Evolutionary conservation across 441 rosid genomes (phyloP).

Genomic region (Rhodomyrtus psidioides): DNA sequence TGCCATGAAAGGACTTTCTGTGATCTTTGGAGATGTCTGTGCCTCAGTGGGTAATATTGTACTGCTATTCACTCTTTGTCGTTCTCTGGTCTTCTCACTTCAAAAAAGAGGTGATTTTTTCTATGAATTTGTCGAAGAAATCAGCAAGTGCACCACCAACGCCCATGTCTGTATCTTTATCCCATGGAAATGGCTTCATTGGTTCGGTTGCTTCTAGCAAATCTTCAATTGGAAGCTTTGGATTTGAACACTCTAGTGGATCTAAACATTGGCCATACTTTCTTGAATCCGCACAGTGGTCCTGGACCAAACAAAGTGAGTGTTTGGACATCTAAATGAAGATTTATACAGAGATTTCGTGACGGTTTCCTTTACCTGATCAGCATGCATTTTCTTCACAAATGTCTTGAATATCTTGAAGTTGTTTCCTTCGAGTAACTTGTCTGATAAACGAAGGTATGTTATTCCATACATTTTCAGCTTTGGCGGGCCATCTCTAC

Average conservation of each 20-base stretch:
- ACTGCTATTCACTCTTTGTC: background rate
- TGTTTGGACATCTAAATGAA: background rate
- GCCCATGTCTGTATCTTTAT: conserved; percentile 50
- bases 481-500: conserved; percentile 36
- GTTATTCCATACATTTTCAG: conserved; percentile 59
- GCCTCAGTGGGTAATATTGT: background rate
- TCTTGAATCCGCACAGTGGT: conserved; percentile 44
- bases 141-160: conserved; percentile 32
- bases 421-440: conserved; percentile 28
- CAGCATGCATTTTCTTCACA: conserved; percentile 75
- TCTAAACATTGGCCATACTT: conserved; percentile 40
- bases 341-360: background rate
- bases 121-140: conserved; percentile 23
- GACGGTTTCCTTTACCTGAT: conserved; percentile 37
- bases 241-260: conserved; percentile 41
- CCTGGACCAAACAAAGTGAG: conserved; percentile 25
- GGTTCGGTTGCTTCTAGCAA: conserved; percentile 53
- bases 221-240: conserved; percentile 31
- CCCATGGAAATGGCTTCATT: conserved; percentile 47
- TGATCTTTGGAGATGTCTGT: background rate
- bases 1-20: background rate
- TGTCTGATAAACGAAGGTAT: conserved; percentile 50
- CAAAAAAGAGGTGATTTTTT: conserved; percentile 20
- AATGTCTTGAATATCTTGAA: conserved; percentile 55
- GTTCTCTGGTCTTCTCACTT: background rate